Conservation (phyloP, 129 eudicot genomes). For the Oenanthe sinensis region DNA sequence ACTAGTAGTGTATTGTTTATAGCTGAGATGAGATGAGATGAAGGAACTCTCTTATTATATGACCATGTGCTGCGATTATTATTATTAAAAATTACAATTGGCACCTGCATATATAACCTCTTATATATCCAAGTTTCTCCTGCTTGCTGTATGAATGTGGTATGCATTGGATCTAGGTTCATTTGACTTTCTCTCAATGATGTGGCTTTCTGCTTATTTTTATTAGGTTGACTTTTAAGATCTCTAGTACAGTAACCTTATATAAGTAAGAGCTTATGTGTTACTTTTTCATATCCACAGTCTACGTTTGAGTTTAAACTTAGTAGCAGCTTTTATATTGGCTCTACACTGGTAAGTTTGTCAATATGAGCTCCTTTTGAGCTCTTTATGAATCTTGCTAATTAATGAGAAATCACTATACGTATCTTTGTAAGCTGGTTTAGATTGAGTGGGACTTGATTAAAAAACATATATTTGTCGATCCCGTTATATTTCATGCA, state of each 20-base stretch:
- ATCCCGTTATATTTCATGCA: neutral
- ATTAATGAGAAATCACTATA: neutral
- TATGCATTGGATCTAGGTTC: slow-evolving; percentile 2
- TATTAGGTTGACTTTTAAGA: neutral
- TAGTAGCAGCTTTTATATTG: too few relatives aligned
- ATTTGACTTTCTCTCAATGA: neutral
- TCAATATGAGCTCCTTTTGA: neutral
- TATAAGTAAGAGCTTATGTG: slow-evolving; percentile 25
- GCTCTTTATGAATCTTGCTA: neutral
- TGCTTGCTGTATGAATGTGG: neutral
- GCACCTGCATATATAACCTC: neutral
- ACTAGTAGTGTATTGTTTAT: neutral
- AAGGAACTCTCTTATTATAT: neutral
- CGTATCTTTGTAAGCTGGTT: neutral
- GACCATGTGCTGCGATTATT: neutral
- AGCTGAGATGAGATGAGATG: neutral
- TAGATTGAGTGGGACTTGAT: neutral
- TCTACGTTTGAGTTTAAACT: neutral
- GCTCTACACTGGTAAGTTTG: neutral
- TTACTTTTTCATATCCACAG: slow-evolving; percentile 10
- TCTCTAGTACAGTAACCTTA: slow-evolving; percentile 2
- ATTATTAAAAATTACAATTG: neutral
- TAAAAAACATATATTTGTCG: too few relatives aligned
- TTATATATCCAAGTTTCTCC: neutral
- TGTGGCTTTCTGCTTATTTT: neutral